A percentile compares a stretch with the other conserved stretches of the same genome.
phyloP scores from a whole-genome alignment of 2,329 filamentous ascomycete species.

The Elsinoe fawcettii region DNA sequence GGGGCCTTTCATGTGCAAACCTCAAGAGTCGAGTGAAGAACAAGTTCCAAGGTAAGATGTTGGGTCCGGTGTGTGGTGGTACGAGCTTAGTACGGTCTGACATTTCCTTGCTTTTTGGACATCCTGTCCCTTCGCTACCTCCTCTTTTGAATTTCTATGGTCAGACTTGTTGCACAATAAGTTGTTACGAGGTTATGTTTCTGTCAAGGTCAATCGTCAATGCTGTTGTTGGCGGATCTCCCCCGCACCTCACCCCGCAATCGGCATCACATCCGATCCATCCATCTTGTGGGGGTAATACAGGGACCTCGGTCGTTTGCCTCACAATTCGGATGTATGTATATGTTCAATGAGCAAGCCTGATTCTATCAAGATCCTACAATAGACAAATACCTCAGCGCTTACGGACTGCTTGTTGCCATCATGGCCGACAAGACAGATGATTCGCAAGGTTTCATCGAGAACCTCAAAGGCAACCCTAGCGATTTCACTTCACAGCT shows the following conservation, averaged over 20 bases:
- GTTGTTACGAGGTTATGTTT: no score
- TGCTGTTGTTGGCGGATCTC: neutral
- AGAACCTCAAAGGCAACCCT: slow-evolving; percentile 6
- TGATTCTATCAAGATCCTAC: no score
- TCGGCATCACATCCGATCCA: slow-evolving; percentile 8
- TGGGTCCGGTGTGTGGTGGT: slow-evolving; percentile 19
- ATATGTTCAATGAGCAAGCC: no score
- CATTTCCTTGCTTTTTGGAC: neutral
- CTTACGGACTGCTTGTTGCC: neutral
- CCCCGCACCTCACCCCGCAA: slow-evolving; percentile 5
- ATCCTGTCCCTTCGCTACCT: neutral
- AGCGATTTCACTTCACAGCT: slow-evolving; percentile 24
- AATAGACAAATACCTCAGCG: no score
- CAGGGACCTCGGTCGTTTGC: neutral
- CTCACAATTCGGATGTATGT: neutral
- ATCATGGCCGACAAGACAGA: slow-evolving; percentile 45
- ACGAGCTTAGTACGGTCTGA: slow-evolving; percentile 18
- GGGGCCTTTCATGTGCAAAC: slow-evolving; percentile 31
- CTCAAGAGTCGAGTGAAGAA: slow-evolving; percentile 37
- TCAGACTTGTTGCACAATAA: neutral
- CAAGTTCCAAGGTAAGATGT: slow-evolving; percentile 27
- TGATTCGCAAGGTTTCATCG: slow-evolving; percentile 19
- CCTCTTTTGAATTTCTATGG: neutral
- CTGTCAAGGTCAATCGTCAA: neutral
- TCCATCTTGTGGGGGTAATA: neutral